Evolutionary conservation across 2,329 filamentous ascomycete species (phyloP), one percentile per base, ranked within the genome.

Genomic region (Claviceps sp.): DNA sequence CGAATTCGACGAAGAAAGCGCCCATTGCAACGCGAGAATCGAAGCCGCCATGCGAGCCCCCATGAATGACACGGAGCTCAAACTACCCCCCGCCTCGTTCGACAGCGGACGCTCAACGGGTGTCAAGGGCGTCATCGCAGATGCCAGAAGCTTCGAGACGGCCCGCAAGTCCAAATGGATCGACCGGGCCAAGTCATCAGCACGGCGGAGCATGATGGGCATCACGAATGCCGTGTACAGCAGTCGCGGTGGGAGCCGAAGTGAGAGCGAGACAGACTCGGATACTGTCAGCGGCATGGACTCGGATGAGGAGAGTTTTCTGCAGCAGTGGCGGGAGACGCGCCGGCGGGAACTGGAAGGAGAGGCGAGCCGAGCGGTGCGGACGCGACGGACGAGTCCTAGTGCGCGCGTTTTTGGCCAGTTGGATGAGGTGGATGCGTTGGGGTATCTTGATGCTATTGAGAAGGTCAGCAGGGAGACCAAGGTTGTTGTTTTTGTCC

Each of bases 381-480:
- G 77, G 55, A 85, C 75, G 56, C 75, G 85, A 61, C 80, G 83
- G 61, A 84, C 81, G 50, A 91, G 84, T 65, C 88, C 89, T 1
- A 89, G 84, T 60, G 79, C 85, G 57, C 75, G 87, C 57, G 75
- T 84, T 53, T 97, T 86, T 64, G 93, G 93, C 22, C 79, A 77
- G 13, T 72, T 97, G 56, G 85, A 90, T 55, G 78, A 81, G 54
- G 93, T 97, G 1, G 90, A 97, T 72, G 91, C 89, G 7, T 74
- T 85, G 57, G 93, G 90, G 18, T 98, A 95, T 62, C 77, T 98
- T n/a, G 90, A 97, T 67, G 90, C 91, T 52, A 89, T 97, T 59
- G 93, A 98, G 71, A 93, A 89, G 69, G 88, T 91, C 4, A 76
- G 82, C 41, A 70, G 82, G 47, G 87, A 91, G 47, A 91, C 88